A percentile compares a stretch with the other conserved stretches of the same genome.
phyloP scores from a whole-genome alignment of 805 yeast genomes.

The Saccharomycopsis sp. region DNA sequence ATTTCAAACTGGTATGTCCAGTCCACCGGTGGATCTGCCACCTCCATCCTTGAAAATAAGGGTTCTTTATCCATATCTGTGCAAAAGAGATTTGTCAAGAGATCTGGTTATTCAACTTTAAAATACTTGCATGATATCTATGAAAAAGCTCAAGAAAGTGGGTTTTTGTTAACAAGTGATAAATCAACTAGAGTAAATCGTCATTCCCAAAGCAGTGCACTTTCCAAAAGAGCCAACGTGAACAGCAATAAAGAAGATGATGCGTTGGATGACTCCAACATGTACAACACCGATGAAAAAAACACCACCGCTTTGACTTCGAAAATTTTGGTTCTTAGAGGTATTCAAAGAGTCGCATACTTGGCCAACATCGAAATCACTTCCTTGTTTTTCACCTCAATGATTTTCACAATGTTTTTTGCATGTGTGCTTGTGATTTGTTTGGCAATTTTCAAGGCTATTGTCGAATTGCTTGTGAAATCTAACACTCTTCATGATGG shows the following conservation, averaged over 20 bases:
- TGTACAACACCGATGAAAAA: constrained; percentile 69
- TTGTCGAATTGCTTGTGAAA: constrained; percentile 53
- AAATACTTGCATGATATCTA: constrained; percentile 19
- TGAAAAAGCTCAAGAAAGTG: constrained; percentile 13
- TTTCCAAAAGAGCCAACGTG: constrained; percentile 17
- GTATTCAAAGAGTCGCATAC: constrained; percentile 86
- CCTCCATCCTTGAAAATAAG: constrained; percentile 60
- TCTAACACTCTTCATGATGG: constrained; percentile 50
- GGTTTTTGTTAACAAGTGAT: neutral
- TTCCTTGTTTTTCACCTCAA: constrained; percentile 75
- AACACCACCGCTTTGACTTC: constrained; percentile 44
- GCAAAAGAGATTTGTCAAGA: constrained; percentile 45
- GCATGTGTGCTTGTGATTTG: constrained; percentile 50
- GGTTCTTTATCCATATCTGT: constrained; percentile 72
- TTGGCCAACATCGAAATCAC: constrained; percentile 81
- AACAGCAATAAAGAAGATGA: no score
- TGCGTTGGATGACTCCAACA: constrained; percentile 38
- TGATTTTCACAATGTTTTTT: constrained; percentile 74
- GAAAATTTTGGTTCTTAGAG: constrained; percentile 75
- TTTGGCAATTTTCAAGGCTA: constrained; percentile 57
- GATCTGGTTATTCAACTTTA: constrained; percentile 29
- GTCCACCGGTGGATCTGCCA: constrained; percentile 83
- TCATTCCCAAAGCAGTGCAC: constrained; percentile 1
- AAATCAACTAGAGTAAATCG: no score
- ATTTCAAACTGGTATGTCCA: constrained; percentile 93